Base-by-base conservation (phyloP, 2,329 filamentous ascomycete species). In the Seiridium cupressi region DNA sequence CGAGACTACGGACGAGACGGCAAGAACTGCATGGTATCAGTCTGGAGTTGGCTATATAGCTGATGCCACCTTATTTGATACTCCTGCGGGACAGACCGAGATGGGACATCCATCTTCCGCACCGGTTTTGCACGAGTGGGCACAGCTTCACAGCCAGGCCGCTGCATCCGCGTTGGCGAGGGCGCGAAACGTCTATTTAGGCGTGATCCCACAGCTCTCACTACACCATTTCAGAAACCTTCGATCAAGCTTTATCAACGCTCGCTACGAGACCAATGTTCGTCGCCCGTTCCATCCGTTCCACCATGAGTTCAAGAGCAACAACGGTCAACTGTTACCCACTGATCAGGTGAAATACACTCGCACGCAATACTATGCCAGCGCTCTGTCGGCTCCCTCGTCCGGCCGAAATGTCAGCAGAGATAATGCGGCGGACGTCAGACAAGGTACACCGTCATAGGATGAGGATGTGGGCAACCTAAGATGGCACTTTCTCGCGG, bases 1-100 rank as follows among this genome's bases (percentile, higher is more conserved):
- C 18, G 34, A 36, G 11, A 8, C 48, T 1, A 5, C n/a, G 13
- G 60, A 57, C 13, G 49, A 57, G 7, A 40, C 58, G 13, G 48
- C 51, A 35, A 34, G 44, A 18, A 34, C 13, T 10, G 31, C 32
- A 6, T 61, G 59, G 59, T 5, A 31, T 18, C 38, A 48, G 8
- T 59, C 55, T 10, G 44, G 36, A 4, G 55, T 57, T 9, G 32
- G 44, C 13, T 60, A 63, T 44, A 40, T 59, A 2, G 59, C 35
- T 40, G 42, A 61, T 53, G 60, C 51, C 40, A 55, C 46, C 34
- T 11, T 54, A 7, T 63, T 63, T 31, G 46, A 44, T 8, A 58
- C 54, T 6, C 31, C 35, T 6, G 47, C 59, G 13, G 60, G 61
- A 35, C 11, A 32, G 40, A 61, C 58, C 40, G 61, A 56, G 32